Conservation (phyloP, 805 yeast genomes). For the Kazachstania psychrophila region DNA sequence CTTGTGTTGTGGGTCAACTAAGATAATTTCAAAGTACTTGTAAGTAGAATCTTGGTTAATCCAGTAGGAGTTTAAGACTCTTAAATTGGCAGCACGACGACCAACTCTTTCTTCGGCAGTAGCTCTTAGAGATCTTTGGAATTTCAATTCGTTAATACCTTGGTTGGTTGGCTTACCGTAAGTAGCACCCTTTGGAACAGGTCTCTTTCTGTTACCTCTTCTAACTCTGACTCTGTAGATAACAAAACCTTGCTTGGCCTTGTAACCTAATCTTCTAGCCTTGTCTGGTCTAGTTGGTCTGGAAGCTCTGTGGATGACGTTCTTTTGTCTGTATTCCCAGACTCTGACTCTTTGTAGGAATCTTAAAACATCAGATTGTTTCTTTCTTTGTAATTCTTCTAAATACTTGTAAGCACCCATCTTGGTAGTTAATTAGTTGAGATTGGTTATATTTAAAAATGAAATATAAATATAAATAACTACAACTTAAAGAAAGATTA, state of each 20-base stretch:
- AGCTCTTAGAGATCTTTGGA: conserved; percentile 96
- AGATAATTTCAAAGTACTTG: conserved; percentile 98
- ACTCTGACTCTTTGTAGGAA: conserved; percentile 99
- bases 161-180: conserved; percentile 99
- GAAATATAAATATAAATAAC: neutral
- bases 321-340: conserved; percentile 99
- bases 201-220: conserved; percentile 99
- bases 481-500: neutral
- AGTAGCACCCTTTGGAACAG: conserved; percentile 99
- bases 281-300: conserved; percentile 99
- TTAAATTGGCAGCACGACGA: conserved; percentile 96
- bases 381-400: conserved; percentile 99
- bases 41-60: conserved; percentile 98
- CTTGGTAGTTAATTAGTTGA: conserved; percentile 16
- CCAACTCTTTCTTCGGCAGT: conserved; percentile 99
- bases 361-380: conserved; percentile 99
- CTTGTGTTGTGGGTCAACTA: conserved; percentile 95
- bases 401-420: conserved; percentile 99
- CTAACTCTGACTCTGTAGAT: conserved; percentile 98
- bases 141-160: conserved; percentile 98
- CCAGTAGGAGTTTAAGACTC: conserved; percentile 99
- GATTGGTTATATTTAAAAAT: conserved; percentile 7
- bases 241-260: conserved; percentile 99
- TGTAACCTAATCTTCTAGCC: conserved; percentile 99
- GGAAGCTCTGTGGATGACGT: conserved; percentile 96